Base-by-base conservation (phyloP, 2,329 filamentous ascomycete species). In the Cytospora schulzeri region DNA sequence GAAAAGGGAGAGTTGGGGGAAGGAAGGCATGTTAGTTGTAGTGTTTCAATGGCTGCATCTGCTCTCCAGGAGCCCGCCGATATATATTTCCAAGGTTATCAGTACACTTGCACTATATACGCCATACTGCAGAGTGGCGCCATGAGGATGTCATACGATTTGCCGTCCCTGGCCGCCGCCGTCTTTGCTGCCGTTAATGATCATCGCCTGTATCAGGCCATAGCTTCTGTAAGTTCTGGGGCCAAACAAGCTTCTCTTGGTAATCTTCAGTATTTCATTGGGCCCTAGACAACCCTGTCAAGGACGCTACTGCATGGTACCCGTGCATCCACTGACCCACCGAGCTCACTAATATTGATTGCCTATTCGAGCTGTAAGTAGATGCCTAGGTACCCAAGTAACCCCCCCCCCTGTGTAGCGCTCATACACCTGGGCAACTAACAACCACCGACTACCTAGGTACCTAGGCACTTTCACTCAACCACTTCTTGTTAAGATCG, bases 1-100 rank as follows among this genome's bases (percentile, higher is more conserved):
- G 11, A 74, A 68, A n/a, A 76, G 71, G 24, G 73, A 62, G 17
- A 64, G 45, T 19, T 48, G 15, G 38, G 60, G 33, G 31, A 29
- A 52, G 24, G 63, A 58, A 63, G 63, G 63, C 65, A 66, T 24
- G 35, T 33, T 35, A 29, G 26, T 33, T n/a, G 29, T 17, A 17
- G n/a, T 35, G 26, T 35, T 31, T 17, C 11, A 24, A 31, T 15
- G 29, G 50, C 26, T 38, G 41, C 59, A 50, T 51, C 51, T 50
- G 29, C 60, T 54, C 60, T 50, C 60, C 52, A 62, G 52, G 28
- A 62, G 52, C 50, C 19, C 28, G 60, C 60, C 60, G 52, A 50
- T 56, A 56, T 62, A 56, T 50, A 56, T 17, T 15, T 5, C 29
- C 54, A 9, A 12, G 19, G 2, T 31, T 22, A 38, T 26, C 19